Percentiles rank a stretch among this genome's conserved stretches.
phyloP scores from a whole-genome alignment of 2,329 filamentous ascomycete genomes.

The Neurospora crassa region DNA sequence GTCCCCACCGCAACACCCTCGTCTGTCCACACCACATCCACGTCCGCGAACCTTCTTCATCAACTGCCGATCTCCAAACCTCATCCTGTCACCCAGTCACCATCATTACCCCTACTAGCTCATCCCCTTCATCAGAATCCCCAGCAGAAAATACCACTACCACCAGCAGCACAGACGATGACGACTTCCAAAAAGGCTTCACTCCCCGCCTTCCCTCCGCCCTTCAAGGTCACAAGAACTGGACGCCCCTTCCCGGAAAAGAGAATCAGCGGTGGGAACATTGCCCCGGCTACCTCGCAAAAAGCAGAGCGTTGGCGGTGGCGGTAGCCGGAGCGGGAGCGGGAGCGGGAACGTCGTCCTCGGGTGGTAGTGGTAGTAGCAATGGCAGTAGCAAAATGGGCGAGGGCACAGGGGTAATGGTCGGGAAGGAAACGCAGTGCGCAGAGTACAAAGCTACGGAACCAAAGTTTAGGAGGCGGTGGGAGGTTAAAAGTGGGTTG shows the following conservation, averaged over 20 bases:
- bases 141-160: background rate
- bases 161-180: background rate
- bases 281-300: background rate
- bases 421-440: background rate
- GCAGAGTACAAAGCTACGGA: background rate
- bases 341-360: too few relatives aligned
- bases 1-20: constrained; percentile 1
- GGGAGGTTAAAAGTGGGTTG: background rate
- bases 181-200: background rate
- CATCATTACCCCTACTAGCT: too few relatives aligned
- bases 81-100: background rate
- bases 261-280: background rate
- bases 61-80: background rate
- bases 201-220: background rate
- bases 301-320: background rate
- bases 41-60: constrained; percentile 20
- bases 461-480: background rate
- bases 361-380: too few relatives aligned
- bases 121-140: background rate
- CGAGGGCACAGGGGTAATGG: too few relatives aligned
- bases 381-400: too few relatives aligned
- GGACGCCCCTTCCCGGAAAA: background rate
- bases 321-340: too few relatives aligned
- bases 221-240: background rate
- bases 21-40: constrained; percentile 3